Conservation (phyloP, 805 yeast genomes). For the Clavispora asparagi region DNA sequence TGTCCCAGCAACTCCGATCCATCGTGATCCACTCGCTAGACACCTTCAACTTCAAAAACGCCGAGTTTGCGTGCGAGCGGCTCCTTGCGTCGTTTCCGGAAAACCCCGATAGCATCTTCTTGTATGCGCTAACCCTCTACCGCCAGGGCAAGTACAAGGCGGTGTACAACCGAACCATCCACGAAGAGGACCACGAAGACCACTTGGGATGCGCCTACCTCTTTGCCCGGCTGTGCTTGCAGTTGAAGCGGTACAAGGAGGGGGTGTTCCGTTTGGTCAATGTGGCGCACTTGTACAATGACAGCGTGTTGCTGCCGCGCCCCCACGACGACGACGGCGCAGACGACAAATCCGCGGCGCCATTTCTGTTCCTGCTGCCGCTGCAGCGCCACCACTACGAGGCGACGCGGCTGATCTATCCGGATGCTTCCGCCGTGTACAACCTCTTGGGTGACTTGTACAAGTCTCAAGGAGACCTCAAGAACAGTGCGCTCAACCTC, state of each 20-base stretch:
- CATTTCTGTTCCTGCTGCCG: slow-evolving; percentile 15
- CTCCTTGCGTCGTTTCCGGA: slow-evolving; percentile 57
- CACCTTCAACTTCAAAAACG: slow-evolving; percentile 62
- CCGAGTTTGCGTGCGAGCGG: slow-evolving; percentile 84
- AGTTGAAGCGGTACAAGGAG: slow-evolving; percentile 49
- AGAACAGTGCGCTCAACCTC: slow-evolving; percentile 62
- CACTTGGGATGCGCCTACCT: slow-evolving; percentile 76
- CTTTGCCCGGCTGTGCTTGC: slow-evolving; percentile 63
- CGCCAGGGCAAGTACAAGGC: slow-evolving; percentile 56
- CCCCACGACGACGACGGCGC: neutral
- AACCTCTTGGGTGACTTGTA: slow-evolving; percentile 68
- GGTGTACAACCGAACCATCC: slow-evolving; percentile 45
- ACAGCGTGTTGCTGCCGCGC: slow-evolving; percentile 3
- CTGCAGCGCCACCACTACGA: slow-evolving; percentile 33
- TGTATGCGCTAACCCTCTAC: slow-evolving; percentile 64
- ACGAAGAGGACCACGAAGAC: slow-evolving; percentile 26
- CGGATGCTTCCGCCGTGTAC: slow-evolving; percentile 68
- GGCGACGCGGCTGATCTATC: slow-evolving; percentile 34
- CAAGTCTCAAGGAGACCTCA: slow-evolving; percentile 50
- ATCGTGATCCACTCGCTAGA: slow-evolving; percentile 68
- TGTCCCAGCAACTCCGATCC: slow-evolving; percentile 46
- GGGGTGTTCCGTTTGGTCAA: slow-evolving; percentile 49
- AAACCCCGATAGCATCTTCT: slow-evolving; percentile 56
- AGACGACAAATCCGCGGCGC: neutral
- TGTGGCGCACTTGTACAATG: slow-evolving; percentile 28